phyloP scores from a whole-genome alignment of 2,329 filamentous ascomycete species.

The Colletotrichum caudatum region DNA sequence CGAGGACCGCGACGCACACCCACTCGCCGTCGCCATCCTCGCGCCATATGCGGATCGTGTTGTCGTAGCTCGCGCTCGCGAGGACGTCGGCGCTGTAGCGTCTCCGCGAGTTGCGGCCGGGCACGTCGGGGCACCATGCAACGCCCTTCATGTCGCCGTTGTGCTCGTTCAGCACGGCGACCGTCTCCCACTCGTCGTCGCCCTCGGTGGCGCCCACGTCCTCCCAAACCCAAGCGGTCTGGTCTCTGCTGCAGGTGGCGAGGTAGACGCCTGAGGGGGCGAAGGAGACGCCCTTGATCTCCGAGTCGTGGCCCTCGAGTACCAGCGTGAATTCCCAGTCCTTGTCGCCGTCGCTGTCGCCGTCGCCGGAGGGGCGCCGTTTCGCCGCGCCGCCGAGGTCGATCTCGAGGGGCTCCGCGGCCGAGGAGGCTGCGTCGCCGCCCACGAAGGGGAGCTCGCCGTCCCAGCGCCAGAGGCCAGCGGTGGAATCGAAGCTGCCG shows the following conservation, averaged over 20 bases:
- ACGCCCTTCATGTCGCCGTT: slow-evolving; percentile 96
- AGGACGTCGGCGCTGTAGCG: slow-evolving; percentile 77
- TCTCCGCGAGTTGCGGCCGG: slow-evolving; percentile 56
- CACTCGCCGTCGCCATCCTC: slow-evolving; percentile 92
- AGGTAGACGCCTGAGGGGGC: slow-evolving; percentile 80
- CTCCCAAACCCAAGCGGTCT: slow-evolving; percentile 98
- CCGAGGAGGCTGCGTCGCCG: slow-evolving; percentile 40
- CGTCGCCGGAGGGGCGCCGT: neutral
- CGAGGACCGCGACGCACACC: slow-evolving; percentile 86
- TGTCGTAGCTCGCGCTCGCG: slow-evolving; percentile 93
- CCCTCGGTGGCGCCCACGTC: slow-evolving; percentile 79
- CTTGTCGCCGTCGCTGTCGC: slow-evolving; percentile 71
- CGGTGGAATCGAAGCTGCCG: slow-evolving; percentile 92
- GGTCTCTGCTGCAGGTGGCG: slow-evolving; percentile 92
- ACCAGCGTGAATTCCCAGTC: slow-evolving; percentile 95
- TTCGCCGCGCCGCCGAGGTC: slow-evolving; percentile 50
- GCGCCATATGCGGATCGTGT: slow-evolving; percentile 88
- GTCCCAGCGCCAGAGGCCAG: slow-evolving; percentile 83
- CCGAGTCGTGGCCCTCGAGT: slow-evolving; percentile 93
- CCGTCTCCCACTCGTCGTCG: slow-evolving; percentile 96
- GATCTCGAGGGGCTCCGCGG: slow-evolving; percentile 53
- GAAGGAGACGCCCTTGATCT: slow-evolving; percentile 86
- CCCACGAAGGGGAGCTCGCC: slow-evolving; percentile 52
- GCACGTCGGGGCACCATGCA: slow-evolving; percentile 84
- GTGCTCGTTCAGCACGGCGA: slow-evolving; percentile 94